A percentile compares a stretch with the other conserved stretches of the same genome.
These are phyloP conservation scores for Aphanomyces astaci DNA, from an alignment of 352 stramenopile species.

Conservation along the genomic window DNA sequence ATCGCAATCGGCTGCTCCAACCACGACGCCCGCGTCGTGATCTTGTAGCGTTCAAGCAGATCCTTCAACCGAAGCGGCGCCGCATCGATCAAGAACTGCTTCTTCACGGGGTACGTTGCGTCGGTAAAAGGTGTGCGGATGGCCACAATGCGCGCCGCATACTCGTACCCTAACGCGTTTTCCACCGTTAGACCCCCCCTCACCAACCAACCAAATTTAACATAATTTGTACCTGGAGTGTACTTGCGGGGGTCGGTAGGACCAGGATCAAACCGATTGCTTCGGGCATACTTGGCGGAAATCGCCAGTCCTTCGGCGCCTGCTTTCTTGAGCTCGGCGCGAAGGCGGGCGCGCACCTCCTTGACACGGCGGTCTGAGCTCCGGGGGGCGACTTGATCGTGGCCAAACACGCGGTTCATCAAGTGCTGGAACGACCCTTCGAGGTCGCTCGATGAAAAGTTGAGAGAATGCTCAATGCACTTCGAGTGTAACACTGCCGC, in stretches of 20 bases:
- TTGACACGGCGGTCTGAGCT: slow-evolving; percentile 37
- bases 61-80: slow-evolving; percentile 24
- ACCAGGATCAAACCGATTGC: slow-evolving; percentile 37
- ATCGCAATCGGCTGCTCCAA: slow-evolving; percentile 34
- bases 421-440: slow-evolving; percentile 62
- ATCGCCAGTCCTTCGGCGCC: slow-evolving; percentile 33
- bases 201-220: too few species aligned
- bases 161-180: slow-evolving; percentile 24
- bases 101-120: slow-evolving; percentile 34
- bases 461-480: slow-evolving; percentile 48
- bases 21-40: slow-evolving; percentile 48
- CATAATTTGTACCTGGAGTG: slow-evolving; percentile 35
- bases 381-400: slow-evolving; percentile 29
- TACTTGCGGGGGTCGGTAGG: slow-evolving; percentile 39
- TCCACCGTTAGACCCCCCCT: too few species aligned
- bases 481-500: slow-evolving; percentile 45
- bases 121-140: slow-evolving; percentile 55
- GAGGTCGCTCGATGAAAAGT: slow-evolving; percentile 53
- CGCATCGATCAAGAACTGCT: slow-evolving; percentile 34
- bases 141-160: slow-evolving; percentile 40
- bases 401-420: slow-evolving; percentile 51
- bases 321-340: slow-evolving; percentile 56
- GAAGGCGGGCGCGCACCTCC: slow-evolving; percentile 34
- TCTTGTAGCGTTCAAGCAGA: slow-evolving; percentile 44
- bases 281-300: slow-evolving; percentile 58